Evolutionary conservation across 1,284 basidiomycete species (phyloP), one percentile per base, ranked within the genome.

Genomic region (Psilocybe mexicana): DNA sequence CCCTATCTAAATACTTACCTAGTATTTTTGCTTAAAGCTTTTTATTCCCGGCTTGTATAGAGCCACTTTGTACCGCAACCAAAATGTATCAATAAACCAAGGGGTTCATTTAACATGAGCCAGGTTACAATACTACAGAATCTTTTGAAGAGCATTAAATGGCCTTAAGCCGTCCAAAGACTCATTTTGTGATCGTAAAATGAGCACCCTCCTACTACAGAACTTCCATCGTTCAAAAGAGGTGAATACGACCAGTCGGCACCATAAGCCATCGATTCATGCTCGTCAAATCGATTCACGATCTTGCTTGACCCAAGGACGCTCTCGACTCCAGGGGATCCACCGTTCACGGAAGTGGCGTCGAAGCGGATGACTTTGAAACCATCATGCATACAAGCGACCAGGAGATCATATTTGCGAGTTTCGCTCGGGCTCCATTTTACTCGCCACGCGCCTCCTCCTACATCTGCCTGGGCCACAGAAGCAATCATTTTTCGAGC

Each of bases 311-410:
- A 62, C 11, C 63, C 58, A n/a, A 47, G 50, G 2, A 48, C 14
- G 14, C 14, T 33, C 11, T 46, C 24, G 8, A 14, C 26, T 49
- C 33, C 7, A 43, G 35, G 43, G 8, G 42, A 38, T 23, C 11
- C 18, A 33, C 18, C 60, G 11, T 59, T 58, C 30, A 59, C 66
- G 5, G 49, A 57, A 52, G 59, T 60, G 43, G 75, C 59, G 54
- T 71, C 72, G 60, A 90, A 83, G 1, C 73, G 77, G 35, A 95
- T 73, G 6, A 96, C 79, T 66, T 96, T 96, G 81, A 94, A 96
- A 1, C 97, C 96, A 62, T 93, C 94, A 69, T 98, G 96, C 97
- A 99, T 99, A 69, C 92, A 93, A 0, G 94, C 97, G 8, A 95
- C 86, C 28, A 98, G 80, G 1, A 99, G 77, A 65, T 95, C 90